Percentiles rank a stretch among this genome's conserved stretches.
Evolutionary conservation across 306 rosid genomes (phyloP).

Genomic region (Lathyrus tuberosus): DNA sequence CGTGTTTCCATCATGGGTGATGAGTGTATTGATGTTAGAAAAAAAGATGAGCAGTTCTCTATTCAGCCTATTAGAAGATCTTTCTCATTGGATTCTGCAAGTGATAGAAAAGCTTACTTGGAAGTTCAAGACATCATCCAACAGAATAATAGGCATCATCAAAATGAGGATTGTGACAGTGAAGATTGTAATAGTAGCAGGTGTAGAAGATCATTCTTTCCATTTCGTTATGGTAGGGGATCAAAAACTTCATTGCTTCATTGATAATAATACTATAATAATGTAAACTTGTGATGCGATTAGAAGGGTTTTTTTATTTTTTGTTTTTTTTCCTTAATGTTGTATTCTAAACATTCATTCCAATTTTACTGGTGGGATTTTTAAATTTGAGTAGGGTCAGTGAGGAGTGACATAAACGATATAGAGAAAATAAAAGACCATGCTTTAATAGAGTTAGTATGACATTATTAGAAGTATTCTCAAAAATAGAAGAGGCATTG

Average conservation of each 20-base stretch:
- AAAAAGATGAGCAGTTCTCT: slow-evolving; percentile 60
- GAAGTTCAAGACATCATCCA: slow-evolving; percentile 51
- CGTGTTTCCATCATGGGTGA: slow-evolving; percentile 70
- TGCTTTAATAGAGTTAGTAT: neutral
- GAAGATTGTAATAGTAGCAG: slow-evolving; percentile 51
- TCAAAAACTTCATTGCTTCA: slow-evolving; percentile 54
- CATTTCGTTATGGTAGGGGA: slow-evolving; percentile 56
- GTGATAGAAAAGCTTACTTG: slow-evolving; percentile 53
- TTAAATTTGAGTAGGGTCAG: neutral
- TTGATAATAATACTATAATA: slow-evolving; percentile 19
- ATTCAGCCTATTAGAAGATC: slow-evolving; percentile 69
- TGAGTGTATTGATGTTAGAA: slow-evolving; percentile 67
- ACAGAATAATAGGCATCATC: slow-evolving; percentile 34
- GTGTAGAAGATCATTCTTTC: slow-evolving; percentile 59
- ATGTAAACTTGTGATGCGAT: neutral
- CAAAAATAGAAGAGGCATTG: neutral
- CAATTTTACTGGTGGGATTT: neutral
- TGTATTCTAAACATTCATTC: neutral
- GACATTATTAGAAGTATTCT: neutral
- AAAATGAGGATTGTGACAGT: slow-evolving; percentile 42
- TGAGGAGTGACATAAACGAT: neutral
- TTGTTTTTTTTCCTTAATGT: neutral
- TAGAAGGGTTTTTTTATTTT: neutral
- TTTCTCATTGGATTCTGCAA: slow-evolving; percentile 75
- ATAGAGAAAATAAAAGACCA: neutral